phyloP scores from a whole-genome alignment of 129 eudicot genomes.

The Pittosporum tobira region DNA sequence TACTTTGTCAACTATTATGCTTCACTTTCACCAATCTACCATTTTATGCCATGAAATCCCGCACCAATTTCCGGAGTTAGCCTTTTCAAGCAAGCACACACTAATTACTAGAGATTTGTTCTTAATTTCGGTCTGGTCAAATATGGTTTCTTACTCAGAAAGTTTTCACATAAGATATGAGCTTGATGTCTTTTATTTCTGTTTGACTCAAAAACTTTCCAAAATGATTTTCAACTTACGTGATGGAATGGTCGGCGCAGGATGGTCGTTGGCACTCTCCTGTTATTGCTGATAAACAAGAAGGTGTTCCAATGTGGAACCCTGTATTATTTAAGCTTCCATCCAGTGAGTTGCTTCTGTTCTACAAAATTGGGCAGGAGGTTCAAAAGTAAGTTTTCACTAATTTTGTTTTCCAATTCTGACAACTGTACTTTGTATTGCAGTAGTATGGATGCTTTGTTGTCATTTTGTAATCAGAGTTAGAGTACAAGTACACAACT shows the following conservation, averaged over 20 bases:
- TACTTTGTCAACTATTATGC: background rate
- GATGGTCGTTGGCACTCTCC: conserved; percentile 78
- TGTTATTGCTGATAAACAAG: conserved; percentile 58
- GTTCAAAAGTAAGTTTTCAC: conserved; percentile 56
- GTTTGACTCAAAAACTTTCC: background rate
- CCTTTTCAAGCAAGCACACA: background rate
- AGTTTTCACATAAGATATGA: too few relatives aligned
- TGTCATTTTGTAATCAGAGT: too few relatives aligned
- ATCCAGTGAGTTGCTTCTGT: conserved; percentile 76
- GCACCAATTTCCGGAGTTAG: background rate
- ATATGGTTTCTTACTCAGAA: too few relatives aligned
- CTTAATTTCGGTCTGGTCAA: too few relatives aligned
- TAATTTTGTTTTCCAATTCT: too few relatives aligned
- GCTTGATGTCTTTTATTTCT: background rate
- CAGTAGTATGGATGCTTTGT: background rate
- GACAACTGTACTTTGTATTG: background rate
- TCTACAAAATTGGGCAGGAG: conserved; percentile 77
- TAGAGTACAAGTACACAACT: too few relatives aligned
- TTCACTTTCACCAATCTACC: background rate
- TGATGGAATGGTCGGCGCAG: conserved; percentile 27
- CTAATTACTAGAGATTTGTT: background rate
- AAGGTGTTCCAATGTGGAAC: conserved; percentile 83
- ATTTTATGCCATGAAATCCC: background rate
- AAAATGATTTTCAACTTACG: background rate
- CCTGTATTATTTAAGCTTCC: conserved; percentile 83